These are phyloP conservation scores for Secale cereale DNA, from an alignment of 176 grass and related monocot genomes.

Conservation along the genomic window DNA sequence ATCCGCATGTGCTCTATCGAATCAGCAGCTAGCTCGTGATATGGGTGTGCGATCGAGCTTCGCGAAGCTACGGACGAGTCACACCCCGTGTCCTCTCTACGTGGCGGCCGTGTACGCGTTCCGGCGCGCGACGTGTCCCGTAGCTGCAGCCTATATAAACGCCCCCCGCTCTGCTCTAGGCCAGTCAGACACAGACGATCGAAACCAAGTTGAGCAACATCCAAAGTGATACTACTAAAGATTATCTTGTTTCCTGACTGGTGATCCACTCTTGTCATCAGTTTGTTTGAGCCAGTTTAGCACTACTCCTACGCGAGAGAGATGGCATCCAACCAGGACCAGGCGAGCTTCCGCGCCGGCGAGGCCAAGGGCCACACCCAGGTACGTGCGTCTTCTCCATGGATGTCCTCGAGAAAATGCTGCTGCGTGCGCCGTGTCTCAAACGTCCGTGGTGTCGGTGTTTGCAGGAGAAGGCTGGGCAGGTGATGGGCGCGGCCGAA, in stretches of 20 bases:
- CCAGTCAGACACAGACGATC: not conserved
- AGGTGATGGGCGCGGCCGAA: constrained; percentile 9
- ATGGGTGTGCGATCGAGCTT: not conserved
- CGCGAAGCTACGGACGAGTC: constrained; percentile 26
- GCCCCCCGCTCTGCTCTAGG: not conserved
- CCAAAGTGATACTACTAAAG: not conserved
- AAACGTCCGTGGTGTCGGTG: no score
- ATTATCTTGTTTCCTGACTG: no score
- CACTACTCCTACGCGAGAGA: not conserved
- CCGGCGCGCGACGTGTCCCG: constrained; percentile 10
- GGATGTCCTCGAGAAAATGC: no score
- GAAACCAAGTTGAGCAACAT: not conserved
- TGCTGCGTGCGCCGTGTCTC: no score
- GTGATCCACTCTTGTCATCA: not conserved
- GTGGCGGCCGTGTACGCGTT: constrained; percentile 13
- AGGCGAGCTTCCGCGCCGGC: constrained; percentile 33
- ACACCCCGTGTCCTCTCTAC: constrained; percentile 25
- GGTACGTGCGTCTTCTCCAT: not conserved
- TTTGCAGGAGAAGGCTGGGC: constrained; percentile 29
- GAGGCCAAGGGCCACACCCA: constrained; percentile 48
- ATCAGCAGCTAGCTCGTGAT: no score
- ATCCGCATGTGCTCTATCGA: no score
- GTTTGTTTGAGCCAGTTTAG: not conserved
- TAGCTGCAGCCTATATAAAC: not conserved
- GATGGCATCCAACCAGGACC: constrained; percentile 42